Conservation (phyloP, 139 green algal genomes). For the Chlamydomonas schloesseri region DNA sequence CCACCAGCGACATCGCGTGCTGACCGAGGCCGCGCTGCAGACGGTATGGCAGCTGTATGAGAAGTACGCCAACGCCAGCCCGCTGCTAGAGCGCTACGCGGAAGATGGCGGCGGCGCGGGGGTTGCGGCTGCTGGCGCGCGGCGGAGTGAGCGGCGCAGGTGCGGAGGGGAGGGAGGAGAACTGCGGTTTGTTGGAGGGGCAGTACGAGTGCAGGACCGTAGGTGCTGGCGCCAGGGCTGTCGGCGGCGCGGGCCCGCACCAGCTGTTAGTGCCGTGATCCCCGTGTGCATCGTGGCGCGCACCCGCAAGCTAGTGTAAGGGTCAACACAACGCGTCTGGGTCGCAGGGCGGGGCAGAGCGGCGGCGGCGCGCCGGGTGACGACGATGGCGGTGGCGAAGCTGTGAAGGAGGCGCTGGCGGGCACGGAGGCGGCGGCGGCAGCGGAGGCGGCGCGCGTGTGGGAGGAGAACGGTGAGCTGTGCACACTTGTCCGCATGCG, state of each 20-base stretch:
- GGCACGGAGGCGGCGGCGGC: neutral
- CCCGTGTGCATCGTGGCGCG: no score
- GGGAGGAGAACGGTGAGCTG: conserved; percentile 1
- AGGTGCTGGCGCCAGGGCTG: no score
- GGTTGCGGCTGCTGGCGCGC: neutral
- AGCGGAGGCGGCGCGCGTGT: neutral
- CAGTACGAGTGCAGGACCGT: neutral
- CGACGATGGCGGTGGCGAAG: neutral
- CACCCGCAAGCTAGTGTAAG: no score
- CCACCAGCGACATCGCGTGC: neutral
- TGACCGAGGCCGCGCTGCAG: neutral
- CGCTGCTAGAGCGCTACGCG: neutral
- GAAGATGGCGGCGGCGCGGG: neutral
- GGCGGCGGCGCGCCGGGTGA: neutral
- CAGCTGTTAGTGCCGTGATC: no score
- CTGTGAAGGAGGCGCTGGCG: neutral
- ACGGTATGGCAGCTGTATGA: neutral
- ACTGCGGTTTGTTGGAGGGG: neutral
- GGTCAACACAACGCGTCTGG: no score
- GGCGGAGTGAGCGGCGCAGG: neutral
- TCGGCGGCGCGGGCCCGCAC: neutral
- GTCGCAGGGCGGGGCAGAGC: neutral
- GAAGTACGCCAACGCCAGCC: neutral
- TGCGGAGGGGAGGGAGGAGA: neutral
- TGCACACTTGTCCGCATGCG: neutral